phyloP scores from a whole-genome alignment of 2,329 filamentous ascomycete species.

The Hypoxylon sp. region DNA sequence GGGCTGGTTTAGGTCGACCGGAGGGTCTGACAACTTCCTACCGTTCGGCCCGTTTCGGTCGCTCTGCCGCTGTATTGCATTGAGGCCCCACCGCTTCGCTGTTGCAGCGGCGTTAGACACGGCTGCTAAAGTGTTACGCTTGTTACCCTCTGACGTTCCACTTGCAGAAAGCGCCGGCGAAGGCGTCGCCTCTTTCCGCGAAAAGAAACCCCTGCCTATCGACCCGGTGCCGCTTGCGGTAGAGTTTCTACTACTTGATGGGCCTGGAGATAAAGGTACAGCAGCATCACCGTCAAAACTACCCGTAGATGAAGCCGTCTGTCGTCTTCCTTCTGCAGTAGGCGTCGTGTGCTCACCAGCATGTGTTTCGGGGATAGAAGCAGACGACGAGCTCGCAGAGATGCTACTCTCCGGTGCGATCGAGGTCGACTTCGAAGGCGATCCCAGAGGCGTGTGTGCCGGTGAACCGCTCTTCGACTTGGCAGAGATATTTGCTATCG shows the following conservation, averaged over 20 bases:
- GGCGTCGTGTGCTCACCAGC: constrained; percentile 39
- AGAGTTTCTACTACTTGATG: constrained; percentile 45
- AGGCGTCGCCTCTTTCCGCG: constrained; percentile 44
- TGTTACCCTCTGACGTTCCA: constrained; percentile 39
- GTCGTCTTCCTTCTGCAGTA: constrained; percentile 43
- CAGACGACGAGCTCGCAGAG: constrained; percentile 45
- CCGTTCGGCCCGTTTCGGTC: constrained; percentile 45
- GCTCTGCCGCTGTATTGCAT: constrained; percentile 49
- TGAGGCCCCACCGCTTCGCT: constrained; percentile 52
- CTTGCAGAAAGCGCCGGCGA: constrained; percentile 38
- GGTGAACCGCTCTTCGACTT: constrained; percentile 60
- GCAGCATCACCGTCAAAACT: constrained; percentile 42
- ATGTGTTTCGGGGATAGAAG: constrained; percentile 37
- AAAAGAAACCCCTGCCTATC: constrained; percentile 46
- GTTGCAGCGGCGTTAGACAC: constrained; percentile 51
- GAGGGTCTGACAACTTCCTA: constrained; percentile 49
- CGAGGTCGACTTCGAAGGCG: constrained; percentile 45
- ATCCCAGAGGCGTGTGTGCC: constrained; percentile 43
- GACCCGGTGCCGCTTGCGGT: constrained; percentile 48
- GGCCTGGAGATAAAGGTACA: constrained; percentile 39
- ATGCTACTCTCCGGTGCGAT: constrained; percentile 27
- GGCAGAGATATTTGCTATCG: constrained; percentile 65
- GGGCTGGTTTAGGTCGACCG: constrained; percentile 50
- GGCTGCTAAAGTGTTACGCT: constrained; percentile 49
- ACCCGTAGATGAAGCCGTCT: constrained; percentile 49